Conservation (phyloP, 768 basidiomycete genomes). For the Rhizopogon sp. region DNA sequence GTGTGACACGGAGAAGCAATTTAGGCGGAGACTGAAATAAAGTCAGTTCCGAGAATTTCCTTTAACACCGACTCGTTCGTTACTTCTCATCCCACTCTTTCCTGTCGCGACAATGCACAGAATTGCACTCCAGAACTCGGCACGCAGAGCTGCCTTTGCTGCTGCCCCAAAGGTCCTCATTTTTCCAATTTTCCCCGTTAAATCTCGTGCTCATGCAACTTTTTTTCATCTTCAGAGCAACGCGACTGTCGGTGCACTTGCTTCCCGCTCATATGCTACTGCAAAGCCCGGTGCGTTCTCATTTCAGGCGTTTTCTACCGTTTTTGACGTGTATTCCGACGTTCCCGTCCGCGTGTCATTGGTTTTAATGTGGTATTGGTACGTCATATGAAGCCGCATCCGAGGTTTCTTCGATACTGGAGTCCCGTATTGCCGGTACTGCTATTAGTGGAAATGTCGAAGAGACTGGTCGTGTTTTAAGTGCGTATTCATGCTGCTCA, state of each 20-base stretch:
- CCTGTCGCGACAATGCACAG: constrained; percentile 65
- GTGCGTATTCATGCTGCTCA: constrained; percentile 42
- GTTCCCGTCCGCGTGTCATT: constrained; percentile 14
- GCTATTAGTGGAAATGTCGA: constrained; percentile 91
- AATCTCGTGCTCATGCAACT: constrained; percentile 4
- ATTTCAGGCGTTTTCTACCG: neutral
- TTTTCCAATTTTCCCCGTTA: constrained; percentile 11
- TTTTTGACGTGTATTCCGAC: constrained; percentile 10
- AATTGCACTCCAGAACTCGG: constrained; percentile 80
- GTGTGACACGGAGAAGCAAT: constrained; percentile 11
- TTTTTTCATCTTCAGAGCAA: constrained; percentile 26
- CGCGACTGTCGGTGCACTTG: constrained; percentile 39
- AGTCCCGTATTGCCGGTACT: constrained; percentile 95
- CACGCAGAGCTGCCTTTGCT: constrained; percentile 71
- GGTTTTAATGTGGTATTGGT: constrained; percentile 17
- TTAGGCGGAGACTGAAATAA: constrained; percentile 26
- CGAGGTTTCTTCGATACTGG: constrained; percentile 98
- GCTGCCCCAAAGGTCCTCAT: constrained; percentile 56
- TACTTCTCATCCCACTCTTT: constrained; percentile 42
- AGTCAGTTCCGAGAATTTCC: constrained; percentile 31
- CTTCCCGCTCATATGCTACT: constrained; percentile 88
- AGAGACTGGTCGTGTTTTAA: constrained; percentile 98
- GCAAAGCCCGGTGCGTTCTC: constrained; percentile 88
- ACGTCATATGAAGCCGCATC: constrained; percentile 73
- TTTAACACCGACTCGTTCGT: constrained; percentile 28